Percentiles rank a stretch among this genome's conserved stretches.
Conservation (phyloP, 2,329 filamentous ascomycete genomes). For the Beauveria sp. region DNA sequence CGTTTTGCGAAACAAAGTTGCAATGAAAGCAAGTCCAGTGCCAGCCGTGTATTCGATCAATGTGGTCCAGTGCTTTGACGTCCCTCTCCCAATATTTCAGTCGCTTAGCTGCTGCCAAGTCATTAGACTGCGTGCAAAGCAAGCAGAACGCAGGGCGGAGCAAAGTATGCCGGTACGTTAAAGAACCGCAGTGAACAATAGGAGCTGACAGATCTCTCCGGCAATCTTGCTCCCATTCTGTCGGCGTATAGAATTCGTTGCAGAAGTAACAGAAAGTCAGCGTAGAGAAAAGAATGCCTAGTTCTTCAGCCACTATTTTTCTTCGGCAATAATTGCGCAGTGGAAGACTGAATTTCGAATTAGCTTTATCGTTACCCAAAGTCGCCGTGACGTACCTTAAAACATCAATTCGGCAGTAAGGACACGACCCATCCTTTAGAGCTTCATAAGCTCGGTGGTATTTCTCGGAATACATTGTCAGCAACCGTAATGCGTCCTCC, state of each 20-base stretch:
- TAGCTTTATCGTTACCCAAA: neutral
- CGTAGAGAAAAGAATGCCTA: neutral
- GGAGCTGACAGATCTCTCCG: neutral
- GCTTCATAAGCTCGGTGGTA: no score
- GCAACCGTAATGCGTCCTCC: no score
- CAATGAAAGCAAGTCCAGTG: neutral
- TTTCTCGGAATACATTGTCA: no score
- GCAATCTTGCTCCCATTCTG: slow-evolving; percentile 1
- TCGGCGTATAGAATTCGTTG: slow-evolving; percentile 1
- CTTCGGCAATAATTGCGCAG: neutral
- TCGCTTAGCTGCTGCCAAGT: neutral
- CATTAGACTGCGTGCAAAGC: neutral
- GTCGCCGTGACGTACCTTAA: neutral
- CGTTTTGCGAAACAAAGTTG: neutral
- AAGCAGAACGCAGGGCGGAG: slow-evolving; percentile 3
- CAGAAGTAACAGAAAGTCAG: slow-evolving; percentile 5
- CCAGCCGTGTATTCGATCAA: neutral
- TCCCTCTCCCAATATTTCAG: slow-evolving; percentile 1
- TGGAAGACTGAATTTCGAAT: neutral
- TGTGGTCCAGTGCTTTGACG: neutral
- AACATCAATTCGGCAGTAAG: neutral
- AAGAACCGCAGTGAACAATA: neutral
- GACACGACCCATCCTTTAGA: no score
- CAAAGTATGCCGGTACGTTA: neutral
- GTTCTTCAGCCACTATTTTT: neutral